Evolutionary conservation across 257 asterid species (phyloP).

Genomic region (Fraxinus excelsior): DNA sequence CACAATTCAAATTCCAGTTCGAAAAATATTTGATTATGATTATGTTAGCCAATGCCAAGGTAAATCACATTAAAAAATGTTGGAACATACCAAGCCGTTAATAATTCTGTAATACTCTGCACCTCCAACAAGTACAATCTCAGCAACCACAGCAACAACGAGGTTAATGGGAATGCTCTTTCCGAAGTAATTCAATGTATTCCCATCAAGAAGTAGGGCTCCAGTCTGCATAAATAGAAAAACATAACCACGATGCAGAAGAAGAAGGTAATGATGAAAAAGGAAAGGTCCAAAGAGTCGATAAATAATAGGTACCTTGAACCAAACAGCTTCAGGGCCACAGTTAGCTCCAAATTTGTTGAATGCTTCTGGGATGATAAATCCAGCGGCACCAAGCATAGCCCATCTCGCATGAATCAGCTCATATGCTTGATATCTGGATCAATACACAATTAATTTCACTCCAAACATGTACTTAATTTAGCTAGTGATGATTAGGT

Average conservation of each 20-base stretch:
- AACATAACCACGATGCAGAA: neutral
- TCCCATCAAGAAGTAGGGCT: slow-evolving; percentile 94
- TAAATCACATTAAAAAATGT: too few species aligned
- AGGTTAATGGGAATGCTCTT: slow-evolving; percentile 94
- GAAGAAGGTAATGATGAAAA: neutral
- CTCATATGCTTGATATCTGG: slow-evolving; percentile 88
- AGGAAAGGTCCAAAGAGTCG: neutral
- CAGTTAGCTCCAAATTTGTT: slow-evolving; percentile 93
- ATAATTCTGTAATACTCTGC: slow-evolving; percentile 93
- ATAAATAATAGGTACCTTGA: slow-evolving; percentile 53
- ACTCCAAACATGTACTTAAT: neutral
- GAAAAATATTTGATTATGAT: too few species aligned
- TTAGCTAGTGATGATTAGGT: neutral
- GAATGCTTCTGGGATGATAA: slow-evolving; percentile 91
- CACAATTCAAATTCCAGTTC: neutral
- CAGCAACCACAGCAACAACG: slow-evolving; percentile 70
- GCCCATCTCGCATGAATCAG: slow-evolving; percentile 97
- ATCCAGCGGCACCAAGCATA: slow-evolving; percentile 99
- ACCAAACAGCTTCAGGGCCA: slow-evolving; percentile 99
- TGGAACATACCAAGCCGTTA: slow-evolving; percentile 70
- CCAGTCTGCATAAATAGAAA: slow-evolving; percentile 61
- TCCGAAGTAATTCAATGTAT: slow-evolving; percentile 90
- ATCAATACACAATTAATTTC: neutral
- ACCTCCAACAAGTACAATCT: slow-evolving; percentile 90
- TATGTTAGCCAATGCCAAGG: neutral